Conservation (phyloP, 1,284 basidiomycete species). For the Rhodotorula mucilaginosa region DNA sequence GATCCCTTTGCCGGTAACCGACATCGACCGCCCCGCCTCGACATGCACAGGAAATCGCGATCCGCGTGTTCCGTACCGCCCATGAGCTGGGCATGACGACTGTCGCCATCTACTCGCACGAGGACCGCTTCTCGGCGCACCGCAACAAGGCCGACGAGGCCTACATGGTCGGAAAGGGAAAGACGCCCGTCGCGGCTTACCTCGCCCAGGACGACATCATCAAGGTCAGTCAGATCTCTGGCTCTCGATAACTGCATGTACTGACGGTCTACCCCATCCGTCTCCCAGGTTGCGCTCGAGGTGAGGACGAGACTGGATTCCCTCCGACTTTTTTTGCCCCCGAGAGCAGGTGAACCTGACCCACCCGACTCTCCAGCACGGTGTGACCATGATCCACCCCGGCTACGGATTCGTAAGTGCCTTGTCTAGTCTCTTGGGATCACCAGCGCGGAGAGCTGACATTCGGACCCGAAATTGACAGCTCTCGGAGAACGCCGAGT, state of each 20-base stretch:
- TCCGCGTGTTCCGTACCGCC: slow-evolving; percentile 96
- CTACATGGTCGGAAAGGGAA: slow-evolving; percentile 93
- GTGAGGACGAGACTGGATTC: background rate
- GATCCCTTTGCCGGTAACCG: too few relatives aligned
- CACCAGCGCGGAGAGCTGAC: slow-evolving; percentile 43
- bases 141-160: slow-evolving; percentile 99
- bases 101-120: slow-evolving; percentile 95
- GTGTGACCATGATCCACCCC: slow-evolving; percentile 99
- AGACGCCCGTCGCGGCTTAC: slow-evolving; percentile 94
- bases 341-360: background rate
- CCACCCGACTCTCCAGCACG: slow-evolving; percentile 47
- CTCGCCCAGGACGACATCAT: slow-evolving; percentile 98
- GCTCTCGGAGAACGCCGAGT: slow-evolving; percentile 91
- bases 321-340: background rate
- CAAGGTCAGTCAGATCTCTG: slow-evolving; percentile 49
- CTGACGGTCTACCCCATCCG: too few relatives aligned
- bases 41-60: slow-evolving; percentile 83
- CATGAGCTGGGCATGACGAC: slow-evolving; percentile 99
- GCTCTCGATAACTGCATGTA: slow-evolving; percentile 55
- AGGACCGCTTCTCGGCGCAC: slow-evolving; percentile 95
- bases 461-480: slow-evolving; percentile 67
- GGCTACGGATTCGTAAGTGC: slow-evolving; percentile 85
- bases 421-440: too few relatives aligned
- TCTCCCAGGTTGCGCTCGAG: slow-evolving; percentile 18
- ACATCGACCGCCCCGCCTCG: background rate